Base-by-base conservation (phyloP, 306 rosid genomes). In the Cyamopsis tetragonoloba region DNA sequence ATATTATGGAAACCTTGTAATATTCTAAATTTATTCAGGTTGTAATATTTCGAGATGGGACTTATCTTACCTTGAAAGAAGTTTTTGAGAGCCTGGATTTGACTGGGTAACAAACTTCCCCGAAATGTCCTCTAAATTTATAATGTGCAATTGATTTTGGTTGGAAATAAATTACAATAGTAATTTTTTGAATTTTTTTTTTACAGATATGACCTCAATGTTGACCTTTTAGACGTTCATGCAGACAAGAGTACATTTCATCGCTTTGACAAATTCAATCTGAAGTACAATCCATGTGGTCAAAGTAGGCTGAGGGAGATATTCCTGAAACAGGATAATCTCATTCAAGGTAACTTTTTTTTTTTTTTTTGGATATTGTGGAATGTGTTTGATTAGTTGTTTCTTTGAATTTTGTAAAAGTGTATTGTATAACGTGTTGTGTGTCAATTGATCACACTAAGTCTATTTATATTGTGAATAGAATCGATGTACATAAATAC, bases 181-280 rank as follows among this genome's bases (percentile, higher is more conserved):
- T 83, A 65, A 72, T 46, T 75, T 27, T 37, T 75, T 46, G 7
- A 8, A 39, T 73, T 56, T 76, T 35, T 62, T 82, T 48, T 71
- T 38, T 19, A 76, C 92, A 95, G 99, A 79, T 82, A 95, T 38
- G 99, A 95, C 80, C 91, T 95, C 72, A 95, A 95, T 80, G 99
- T 95, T 72, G 97, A 95, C 87, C 99, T 95, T 83, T 81, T 95
- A 83, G 99, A 95, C 69, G 99, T 95, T 82, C 99, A 95, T 26
- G 99, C 99, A 43, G 99, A 95, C 95, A 95, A 95, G 87, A 95
- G 97, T 78, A 95, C 99, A 48, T 95, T 95, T 84, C 99, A 95
- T 79, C 97, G 99, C 34, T 95, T 95, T 79, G 99, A 95, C 77
- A 95, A 95, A 76, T 95, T 95, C 76, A 95, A 95, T 80, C 96